Conservation (phyloP, 306 rosid species). For the Dicorynia guianensis region DNA sequence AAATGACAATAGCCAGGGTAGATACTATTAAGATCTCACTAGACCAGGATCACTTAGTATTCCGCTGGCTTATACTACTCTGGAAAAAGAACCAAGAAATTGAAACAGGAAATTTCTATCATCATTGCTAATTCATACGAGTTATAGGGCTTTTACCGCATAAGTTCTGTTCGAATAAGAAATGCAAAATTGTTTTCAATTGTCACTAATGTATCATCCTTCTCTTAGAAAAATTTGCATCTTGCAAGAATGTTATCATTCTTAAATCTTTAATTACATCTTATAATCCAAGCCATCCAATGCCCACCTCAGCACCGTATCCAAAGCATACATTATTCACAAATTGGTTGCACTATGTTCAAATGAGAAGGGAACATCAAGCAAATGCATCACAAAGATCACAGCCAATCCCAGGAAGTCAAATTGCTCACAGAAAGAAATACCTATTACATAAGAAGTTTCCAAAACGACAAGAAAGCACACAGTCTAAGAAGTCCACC, state of each 20-base stretch:
- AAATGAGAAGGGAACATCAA: conserved; percentile 21
- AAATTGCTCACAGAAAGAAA: conserved; percentile 33
- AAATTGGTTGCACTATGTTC: conserved; percentile 15
- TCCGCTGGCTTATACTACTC: not conserved
- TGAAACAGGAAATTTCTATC: not conserved
- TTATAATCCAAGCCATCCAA: conserved; percentile 38
- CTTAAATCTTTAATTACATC: conserved; percentile 26
- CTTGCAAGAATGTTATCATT: conserved; percentile 4
- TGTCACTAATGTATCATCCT: not conserved
- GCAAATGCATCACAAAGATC: conserved; percentile 40
- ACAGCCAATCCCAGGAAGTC: conserved; percentile 32
- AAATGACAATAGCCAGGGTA: conserved; percentile 2
- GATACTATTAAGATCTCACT: not conserved
- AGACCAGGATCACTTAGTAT: conserved; percentile 31
- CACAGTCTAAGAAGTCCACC: conserved; percentile 86
- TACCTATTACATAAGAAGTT: conserved; percentile 97
- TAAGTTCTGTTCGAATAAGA: conserved; percentile 11
- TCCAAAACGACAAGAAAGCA: conserved; percentile 94
- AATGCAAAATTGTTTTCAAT: not conserved
- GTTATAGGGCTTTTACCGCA: not conserved
- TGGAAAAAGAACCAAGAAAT: not conserved
- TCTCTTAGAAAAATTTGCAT: not conserved
- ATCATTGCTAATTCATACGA: conserved; percentile 2
- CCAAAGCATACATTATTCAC: conserved; percentile 15
- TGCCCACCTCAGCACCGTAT: conserved; percentile 14